Evolutionary conservation across 163 green algal species (phyloP).

Genomic region (Scenedesmus sp.): DNA sequence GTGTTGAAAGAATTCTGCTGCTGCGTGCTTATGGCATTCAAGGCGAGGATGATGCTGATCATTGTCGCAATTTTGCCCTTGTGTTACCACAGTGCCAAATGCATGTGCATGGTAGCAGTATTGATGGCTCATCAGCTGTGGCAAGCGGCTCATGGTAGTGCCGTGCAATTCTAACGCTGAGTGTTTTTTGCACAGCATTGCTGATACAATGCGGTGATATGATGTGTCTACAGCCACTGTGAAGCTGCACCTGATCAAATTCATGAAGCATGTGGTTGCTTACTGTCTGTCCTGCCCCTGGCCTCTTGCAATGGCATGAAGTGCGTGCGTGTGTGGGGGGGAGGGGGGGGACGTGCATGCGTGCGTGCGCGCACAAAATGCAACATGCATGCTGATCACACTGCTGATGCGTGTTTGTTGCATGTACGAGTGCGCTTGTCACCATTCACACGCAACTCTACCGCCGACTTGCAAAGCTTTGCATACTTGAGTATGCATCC

Average conservation of each 20-base stretch:
- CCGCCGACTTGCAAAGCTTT: too few relatives aligned
- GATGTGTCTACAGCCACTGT: neutral
- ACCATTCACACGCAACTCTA: too few relatives aligned
- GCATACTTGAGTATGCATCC: too few relatives aligned
- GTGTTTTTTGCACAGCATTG: too few relatives aligned
- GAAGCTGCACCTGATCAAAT: neutral
- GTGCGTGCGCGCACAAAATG: too few relatives aligned
- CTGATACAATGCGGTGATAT: neutral
- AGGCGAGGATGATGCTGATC: too few relatives aligned
- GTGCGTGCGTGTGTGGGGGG: neutral
- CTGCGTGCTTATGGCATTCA: neutral
- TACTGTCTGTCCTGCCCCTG: neutral
- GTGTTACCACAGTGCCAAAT: too few relatives aligned
- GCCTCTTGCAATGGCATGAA: neutral
- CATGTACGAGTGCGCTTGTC: neutral
- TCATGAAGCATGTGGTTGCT: neutral
- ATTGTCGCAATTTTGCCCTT: too few relatives aligned
- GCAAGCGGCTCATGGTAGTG: too few relatives aligned
- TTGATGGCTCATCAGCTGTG: too few relatives aligned
- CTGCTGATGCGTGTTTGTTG: neutral
- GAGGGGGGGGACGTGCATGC: too few relatives aligned
- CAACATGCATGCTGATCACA: neutral
- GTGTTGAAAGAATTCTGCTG: neutral
- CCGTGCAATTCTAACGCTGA: neutral
- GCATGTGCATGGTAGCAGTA: too few relatives aligned